A percentile compares a stretch with the other conserved stretches of the same genome.
These are phyloP conservation scores for Phlebopus sp. DNA, from an alignment of 1,284 basidiomycete species.

Conservation along the genomic window DNA sequence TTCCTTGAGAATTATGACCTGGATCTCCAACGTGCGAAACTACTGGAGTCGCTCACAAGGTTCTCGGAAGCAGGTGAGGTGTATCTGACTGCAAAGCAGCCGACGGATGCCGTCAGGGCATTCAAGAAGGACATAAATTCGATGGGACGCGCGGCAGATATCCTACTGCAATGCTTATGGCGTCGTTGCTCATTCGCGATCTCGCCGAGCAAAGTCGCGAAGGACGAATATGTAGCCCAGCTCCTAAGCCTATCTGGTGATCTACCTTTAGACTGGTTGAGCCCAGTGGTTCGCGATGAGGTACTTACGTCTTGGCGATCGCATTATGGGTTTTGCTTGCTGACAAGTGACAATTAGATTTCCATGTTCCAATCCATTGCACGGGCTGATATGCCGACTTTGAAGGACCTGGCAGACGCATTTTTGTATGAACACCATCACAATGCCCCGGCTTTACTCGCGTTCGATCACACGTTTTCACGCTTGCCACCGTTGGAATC, in stretches of 20 bases:
- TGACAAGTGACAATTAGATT: constrained; percentile 14
- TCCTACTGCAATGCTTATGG: constrained; percentile 25
- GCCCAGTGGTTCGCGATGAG: constrained; percentile 17
- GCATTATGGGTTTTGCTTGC: neutral
- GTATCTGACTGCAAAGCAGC: constrained; percentile 50
- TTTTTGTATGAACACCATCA: constrained; percentile 10
- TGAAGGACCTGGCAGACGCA: constrained; percentile 11
- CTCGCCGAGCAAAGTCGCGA: neutral
- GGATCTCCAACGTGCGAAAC: constrained; percentile 44
- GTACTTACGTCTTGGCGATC: constrained; percentile 9
- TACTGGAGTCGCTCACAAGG: constrained; percentile 47
- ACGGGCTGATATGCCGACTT: constrained; percentile 4
- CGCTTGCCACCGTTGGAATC: constrained; percentile 14
- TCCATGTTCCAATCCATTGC: constrained; percentile 26
- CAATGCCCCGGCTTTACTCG: constrained; percentile 18
- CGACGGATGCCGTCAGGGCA: constrained; percentile 45
- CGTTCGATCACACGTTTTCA: constrained; percentile 26
- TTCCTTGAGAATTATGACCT: constrained; percentile 58
- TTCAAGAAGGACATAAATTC: constrained; percentile 40
- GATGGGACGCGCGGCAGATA: constrained; percentile 29
- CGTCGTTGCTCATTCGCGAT: constrained; percentile 23
- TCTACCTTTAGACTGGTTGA: constrained; percentile 11
- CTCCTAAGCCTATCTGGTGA: constrained; percentile 20
- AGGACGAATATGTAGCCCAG: constrained; percentile 2
- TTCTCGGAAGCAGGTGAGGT: constrained; percentile 54